Evolutionary conservation across 2,329 filamentous ascomycete genomes (phyloP).

Genomic region (Escovopsis sp.): DNA sequence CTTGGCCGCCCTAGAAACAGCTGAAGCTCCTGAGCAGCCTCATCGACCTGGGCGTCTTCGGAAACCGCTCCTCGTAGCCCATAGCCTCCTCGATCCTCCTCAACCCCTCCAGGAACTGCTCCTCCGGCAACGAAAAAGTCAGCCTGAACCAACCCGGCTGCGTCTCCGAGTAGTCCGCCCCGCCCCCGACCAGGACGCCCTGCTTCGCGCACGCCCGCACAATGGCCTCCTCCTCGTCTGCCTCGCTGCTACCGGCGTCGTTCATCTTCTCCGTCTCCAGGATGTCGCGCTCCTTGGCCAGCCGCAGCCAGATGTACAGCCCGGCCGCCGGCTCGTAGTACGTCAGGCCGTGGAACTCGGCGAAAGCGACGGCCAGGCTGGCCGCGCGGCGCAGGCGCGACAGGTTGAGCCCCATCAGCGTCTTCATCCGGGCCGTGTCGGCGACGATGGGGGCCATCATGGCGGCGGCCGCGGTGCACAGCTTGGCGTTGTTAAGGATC

Average conservation of each 20-base stretch:
- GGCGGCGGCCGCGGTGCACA: constrained; percentile 2
- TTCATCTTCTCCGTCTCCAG: no score
- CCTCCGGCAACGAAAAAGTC: constrained; percentile 2
- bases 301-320: constrained; percentile 3
- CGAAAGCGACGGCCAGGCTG: constrained; percentile 1
- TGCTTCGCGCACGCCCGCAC: not conserved
- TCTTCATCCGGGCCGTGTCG: not conserved
- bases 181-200: constrained; percentile 2
- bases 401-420: not conserved
- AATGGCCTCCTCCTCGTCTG: constrained; percentile 2
- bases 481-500: constrained; percentile 3
- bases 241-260: not conserved
- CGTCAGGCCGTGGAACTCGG: constrained; percentile 2
- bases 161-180: constrained; percentile 2
- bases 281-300: not conserved
- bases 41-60: not conserved
- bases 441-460: constrained; percentile 1
- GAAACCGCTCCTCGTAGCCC: not conserved
- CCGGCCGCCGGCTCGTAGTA: constrained; percentile 5
- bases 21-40: no score
- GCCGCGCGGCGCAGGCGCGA: not conserved
- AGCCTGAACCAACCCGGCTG: constrained; percentile 5
- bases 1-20: no score
- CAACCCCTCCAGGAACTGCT: constrained; percentile 1
- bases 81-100: constrained; percentile 2